phyloP scores from a whole-genome alignment of 2,329 filamentous ascomycete genomes.

The Domatiomyces globalis region DNA sequence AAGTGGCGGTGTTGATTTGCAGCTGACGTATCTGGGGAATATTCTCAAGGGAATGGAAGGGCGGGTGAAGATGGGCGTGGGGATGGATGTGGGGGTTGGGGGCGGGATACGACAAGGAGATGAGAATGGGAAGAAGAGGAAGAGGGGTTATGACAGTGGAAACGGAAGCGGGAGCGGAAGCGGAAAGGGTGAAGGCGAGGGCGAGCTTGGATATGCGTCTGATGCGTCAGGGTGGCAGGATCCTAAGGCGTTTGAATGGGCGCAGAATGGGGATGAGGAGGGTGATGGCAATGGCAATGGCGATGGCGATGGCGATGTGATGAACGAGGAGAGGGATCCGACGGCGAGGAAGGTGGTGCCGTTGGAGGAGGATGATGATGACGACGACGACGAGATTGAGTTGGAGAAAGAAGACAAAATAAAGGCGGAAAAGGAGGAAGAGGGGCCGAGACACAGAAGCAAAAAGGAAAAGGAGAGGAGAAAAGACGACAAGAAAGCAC shows the following conservation, averaged over 20 bases:
- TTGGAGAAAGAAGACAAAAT: not conserved
- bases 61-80: not conserved
- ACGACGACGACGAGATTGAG: constrained; percentile 15
- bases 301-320: constrained; percentile 1
- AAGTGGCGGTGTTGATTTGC: not conserved
- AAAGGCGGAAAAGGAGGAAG: not conserved
- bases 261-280: constrained; percentile 11
- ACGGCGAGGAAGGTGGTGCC: constrained; percentile 24
- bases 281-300: constrained; percentile 6
- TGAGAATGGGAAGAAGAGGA: not conserved
- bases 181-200: not conserved
- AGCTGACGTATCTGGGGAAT: not conserved
- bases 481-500: constrained; percentile 9
- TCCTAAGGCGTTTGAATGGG: not conserved
- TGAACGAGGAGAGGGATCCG: constrained; percentile 21
- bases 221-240: not conserved
- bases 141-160: too few relatives aligned
- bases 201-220: not conserved
- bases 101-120: not conserved
- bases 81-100: too few relatives aligned
- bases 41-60: not conserved
- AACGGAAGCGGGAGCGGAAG: not conserved
- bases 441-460: not conserved
- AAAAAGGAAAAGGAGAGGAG: constrained; percentile 9
- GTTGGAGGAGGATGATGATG: constrained; percentile 24